Evolutionary conservation across 202 grass and related monocot species (phyloP).

Genomic region (Digitaria exilis): DNA sequence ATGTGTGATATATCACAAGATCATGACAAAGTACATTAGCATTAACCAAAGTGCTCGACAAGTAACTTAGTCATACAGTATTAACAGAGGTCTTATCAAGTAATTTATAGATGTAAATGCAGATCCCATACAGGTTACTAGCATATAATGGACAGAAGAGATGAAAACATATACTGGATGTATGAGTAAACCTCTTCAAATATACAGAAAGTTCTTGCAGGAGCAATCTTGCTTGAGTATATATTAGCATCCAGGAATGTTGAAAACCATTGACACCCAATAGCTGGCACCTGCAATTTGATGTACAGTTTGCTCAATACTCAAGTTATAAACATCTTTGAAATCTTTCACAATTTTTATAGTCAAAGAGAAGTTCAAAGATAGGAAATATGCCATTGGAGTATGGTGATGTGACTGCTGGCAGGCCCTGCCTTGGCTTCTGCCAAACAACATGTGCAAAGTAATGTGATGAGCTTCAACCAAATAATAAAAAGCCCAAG

Average conservation of each 20-base stretch:
- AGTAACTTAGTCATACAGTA: not conserved
- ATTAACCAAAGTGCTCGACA: constrained; percentile 12
- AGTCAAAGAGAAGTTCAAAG: not conserved
- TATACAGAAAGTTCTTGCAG: constrained; percentile 94
- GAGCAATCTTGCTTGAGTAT: constrained; percentile 67
- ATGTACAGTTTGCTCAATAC: constrained; percentile 30
- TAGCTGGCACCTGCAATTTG: constrained; percentile 59
- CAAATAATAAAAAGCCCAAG: constrained; percentile 14
- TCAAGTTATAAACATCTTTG: constrained; percentile 21
- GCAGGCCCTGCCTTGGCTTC: not conserved
- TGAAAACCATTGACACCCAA: constrained; percentile 80
- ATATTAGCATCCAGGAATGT: constrained; percentile 64
- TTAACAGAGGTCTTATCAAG: not conserved
- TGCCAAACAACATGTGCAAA: not conserved
- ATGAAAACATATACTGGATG: constrained; percentile 24
- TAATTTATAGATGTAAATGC: constrained; percentile 5
- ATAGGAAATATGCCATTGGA: constrained; percentile 5
- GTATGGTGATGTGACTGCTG: not conserved
- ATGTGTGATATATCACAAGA: not conserved
- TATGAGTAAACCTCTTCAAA: constrained; percentile 81
- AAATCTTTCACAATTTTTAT: constrained; percentile 1
- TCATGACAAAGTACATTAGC: constrained; percentile 17
- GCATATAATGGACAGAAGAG: not conserved
- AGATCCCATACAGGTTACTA: constrained; percentile 7
- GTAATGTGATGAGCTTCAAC: not conserved